A percentile compares a stretch with the other conserved stretches of the same genome.
phyloP scores from a whole-genome alignment of 768 basidiomycete genomes.

The Auricularia auricula-judae region DNA sequence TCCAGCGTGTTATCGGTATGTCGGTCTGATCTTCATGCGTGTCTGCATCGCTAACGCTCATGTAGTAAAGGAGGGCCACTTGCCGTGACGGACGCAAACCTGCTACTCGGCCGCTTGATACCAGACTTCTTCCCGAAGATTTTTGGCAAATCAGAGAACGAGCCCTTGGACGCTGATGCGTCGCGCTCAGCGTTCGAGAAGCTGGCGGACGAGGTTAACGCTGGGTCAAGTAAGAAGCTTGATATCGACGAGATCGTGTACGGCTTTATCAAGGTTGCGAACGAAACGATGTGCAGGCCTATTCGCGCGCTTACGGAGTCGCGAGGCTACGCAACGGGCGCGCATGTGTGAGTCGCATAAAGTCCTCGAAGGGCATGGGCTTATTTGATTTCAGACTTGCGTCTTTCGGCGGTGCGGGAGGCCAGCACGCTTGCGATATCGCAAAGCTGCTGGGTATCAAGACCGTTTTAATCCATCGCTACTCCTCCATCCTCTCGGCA shows the following conservation, averaged over 20 bases:
- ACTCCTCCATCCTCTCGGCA: slow-evolving; percentile 87
- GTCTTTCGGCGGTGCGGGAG: slow-evolving; percentile 83
- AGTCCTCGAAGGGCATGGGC: slow-evolving; percentile 5
- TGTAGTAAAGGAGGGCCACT: slow-evolving; percentile 80
- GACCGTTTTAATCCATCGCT: slow-evolving; percentile 79
- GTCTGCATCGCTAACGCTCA: slow-evolving; percentile 2
- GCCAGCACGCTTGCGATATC: slow-evolving; percentile 90
- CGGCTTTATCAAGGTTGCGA: slow-evolving; percentile 67
- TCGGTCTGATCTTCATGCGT: neutral
- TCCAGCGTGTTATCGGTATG: slow-evolving; percentile 77
- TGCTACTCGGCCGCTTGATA: slow-evolving; percentile 78
- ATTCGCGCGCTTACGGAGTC: slow-evolving; percentile 89
- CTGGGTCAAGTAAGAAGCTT: slow-evolving; percentile 37
- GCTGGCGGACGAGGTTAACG: slow-evolving; percentile 62
- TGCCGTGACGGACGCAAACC: slow-evolving; percentile 88
- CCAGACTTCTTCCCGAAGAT: slow-evolving; percentile 93
- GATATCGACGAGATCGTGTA: slow-evolving; percentile 77
- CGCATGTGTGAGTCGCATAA: slow-evolving; percentile 45
- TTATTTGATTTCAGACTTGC: slow-evolving; percentile 1
- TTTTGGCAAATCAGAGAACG: slow-evolving; percentile 81
- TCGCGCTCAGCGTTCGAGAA: slow-evolving; percentile 56
- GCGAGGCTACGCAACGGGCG: slow-evolving; percentile 69
- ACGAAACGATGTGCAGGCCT: slow-evolving; percentile 93
- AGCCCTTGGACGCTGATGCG: slow-evolving; percentile 69
- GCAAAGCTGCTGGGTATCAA: slow-evolving; percentile 78